Conservation (phyloP, 2,329 filamentous ascomycete genomes). For the Botrytis porri region DNA sequence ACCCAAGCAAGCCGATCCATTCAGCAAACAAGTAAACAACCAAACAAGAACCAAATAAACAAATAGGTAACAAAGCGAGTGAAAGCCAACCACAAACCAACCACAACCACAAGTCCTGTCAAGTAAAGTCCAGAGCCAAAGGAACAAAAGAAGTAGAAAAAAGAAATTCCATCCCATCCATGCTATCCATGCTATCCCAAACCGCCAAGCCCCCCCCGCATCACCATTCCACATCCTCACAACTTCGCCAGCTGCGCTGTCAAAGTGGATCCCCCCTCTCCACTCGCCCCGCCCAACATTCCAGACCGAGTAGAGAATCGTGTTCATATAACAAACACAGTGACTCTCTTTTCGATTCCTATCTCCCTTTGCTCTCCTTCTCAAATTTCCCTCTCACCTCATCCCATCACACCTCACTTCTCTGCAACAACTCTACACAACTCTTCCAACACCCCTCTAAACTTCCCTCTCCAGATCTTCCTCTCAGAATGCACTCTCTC, state of each 20-base stretch:
- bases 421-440: not conserved
- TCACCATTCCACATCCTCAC: not conserved
- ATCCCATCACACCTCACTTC: not conserved
- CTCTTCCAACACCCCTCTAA: conserved; percentile 1
- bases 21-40: not conserved
- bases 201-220: not conserved
- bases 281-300: not conserved
- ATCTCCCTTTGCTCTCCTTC: not conserved
- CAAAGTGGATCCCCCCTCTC: not conserved
- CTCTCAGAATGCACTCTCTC: not conserved
- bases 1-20: not conserved
- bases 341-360: not conserved
- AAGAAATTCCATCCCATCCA: not conserved
- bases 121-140: not conserved
- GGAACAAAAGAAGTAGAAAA: not conserved
- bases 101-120: not conserved
- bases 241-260: not conserved
- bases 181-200: not conserved
- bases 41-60: not conserved
- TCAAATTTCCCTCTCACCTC: not conserved
- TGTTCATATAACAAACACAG: not conserved
- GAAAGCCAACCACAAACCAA: not conserved
- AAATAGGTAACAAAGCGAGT: not conserved
- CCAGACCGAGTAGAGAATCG: not conserved
- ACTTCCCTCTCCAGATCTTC: not conserved